These are phyloP conservation scores for Durusdinium trenchii DNA, from an alignment of 73 alveolate species.

Conservation along the genomic window DNA sequence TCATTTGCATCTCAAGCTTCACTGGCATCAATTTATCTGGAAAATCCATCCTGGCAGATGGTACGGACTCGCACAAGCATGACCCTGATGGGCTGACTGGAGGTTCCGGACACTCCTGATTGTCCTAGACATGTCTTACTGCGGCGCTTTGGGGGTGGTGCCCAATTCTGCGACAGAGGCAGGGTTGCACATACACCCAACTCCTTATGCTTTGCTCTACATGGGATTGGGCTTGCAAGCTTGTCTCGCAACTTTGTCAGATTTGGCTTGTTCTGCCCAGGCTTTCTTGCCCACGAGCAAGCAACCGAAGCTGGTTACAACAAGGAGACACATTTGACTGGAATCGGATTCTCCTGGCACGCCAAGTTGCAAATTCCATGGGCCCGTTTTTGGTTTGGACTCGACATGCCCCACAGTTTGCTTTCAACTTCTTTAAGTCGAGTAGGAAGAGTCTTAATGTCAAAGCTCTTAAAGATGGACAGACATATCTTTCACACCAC, in stretches of 20 bases:
- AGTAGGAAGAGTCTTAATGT: no score
- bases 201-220: not conserved
- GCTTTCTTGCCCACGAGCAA: constrained; percentile 78
- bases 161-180: constrained; percentile 63
- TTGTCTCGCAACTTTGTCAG: not conserved
- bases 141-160: constrained; percentile 67
- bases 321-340: not conserved
- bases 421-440: not conserved
- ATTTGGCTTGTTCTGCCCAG: not conserved
- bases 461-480: no score
- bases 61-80: no score
- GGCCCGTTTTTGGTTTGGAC: not conserved
- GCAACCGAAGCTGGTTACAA: constrained; percentile 78
- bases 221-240: not conserved
- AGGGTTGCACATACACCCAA: not conserved
- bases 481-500: no score
- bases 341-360: not conserved
- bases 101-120: constrained; percentile 56
- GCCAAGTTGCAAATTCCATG: no score
- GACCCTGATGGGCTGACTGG: no score
- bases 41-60: no score
- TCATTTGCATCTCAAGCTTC: no score
- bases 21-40: no score
- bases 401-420: not conserved
- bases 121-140: constrained; percentile 51